Percentiles rank a stretch among this genome's conserved stretches.
Conservation (phyloP, 257 asterid genomes). For the Fraxinus anomala region DNA sequence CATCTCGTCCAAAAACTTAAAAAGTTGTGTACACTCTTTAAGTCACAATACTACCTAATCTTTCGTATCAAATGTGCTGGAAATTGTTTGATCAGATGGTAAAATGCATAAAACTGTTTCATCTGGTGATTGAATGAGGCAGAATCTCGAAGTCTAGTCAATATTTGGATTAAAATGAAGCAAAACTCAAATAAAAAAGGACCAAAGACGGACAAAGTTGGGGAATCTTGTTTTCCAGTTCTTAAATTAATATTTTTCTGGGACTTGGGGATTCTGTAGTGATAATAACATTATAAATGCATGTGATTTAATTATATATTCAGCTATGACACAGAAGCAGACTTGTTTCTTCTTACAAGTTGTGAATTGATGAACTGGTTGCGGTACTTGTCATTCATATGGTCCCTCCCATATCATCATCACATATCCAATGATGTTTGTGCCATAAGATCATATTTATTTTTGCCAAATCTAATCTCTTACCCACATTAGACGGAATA, state of each 20-base stretch:
- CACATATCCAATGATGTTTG: background rate
- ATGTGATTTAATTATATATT: conserved; percentile 33
- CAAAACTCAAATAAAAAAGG: conserved; percentile 10
- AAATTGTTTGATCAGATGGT: background rate
- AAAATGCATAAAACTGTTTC: background rate
- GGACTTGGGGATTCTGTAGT: conserved; percentile 34
- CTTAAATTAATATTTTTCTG: conserved; percentile 20
- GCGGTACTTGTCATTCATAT: background rate
- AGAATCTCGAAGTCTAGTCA: conserved; percentile 36
- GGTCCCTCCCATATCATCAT: background rate
- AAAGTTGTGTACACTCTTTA: too few species aligned
- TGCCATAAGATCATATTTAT: too few species aligned
- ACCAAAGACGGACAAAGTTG: conserved; percentile 38
- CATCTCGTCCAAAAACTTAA: too few species aligned
- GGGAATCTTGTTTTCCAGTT: conserved; percentile 53
- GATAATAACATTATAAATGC: conserved; percentile 13
- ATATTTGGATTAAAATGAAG: conserved; percentile 31
- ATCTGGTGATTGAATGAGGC: conserved; percentile 27
- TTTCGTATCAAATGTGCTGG: background rate
- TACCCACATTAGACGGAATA: too few species aligned
- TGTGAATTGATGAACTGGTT: conserved; percentile 13
- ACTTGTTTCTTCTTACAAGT: conserved; percentile 34
- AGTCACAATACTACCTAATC: background rate
- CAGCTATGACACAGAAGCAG: conserved; percentile 22
- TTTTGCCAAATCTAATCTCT: background rate